phyloP scores from a whole-genome alignment of 2,329 filamentous ascomycete genomes.

The Pseudofabraea citricarpa region DNA sequence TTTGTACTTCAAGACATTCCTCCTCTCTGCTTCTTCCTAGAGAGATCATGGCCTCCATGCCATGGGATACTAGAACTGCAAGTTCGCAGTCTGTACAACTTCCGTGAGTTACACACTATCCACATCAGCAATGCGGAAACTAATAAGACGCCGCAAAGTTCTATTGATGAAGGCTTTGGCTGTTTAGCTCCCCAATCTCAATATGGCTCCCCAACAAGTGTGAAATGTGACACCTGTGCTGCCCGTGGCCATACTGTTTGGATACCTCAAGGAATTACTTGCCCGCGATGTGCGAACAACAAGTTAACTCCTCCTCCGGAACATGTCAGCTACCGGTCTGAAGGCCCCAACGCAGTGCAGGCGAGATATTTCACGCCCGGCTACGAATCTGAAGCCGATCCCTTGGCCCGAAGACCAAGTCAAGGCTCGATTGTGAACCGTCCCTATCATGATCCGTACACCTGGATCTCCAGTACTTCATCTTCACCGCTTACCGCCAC shows the following conservation, averaged over 20 bases:
- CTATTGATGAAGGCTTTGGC: slow-evolving; percentile 1
- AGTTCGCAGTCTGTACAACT: not conserved
- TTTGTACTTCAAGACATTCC: not conserved
- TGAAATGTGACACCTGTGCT: slow-evolving; percentile 2
- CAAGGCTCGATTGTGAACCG: not conserved
- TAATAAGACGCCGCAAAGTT: too few species aligned
- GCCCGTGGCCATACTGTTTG: slow-evolving; percentile 1
- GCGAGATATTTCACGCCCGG: not conserved
- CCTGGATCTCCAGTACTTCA: not conserved
- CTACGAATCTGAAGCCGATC: not conserved
- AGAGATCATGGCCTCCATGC: not conserved
- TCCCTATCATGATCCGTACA: not conserved
- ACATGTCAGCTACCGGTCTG: not conserved
- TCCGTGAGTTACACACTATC: not conserved
- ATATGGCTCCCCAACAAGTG: not conserved
- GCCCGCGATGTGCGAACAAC: slow-evolving; percentile 1
- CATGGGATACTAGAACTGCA: not conserved
- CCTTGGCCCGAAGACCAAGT: not conserved
- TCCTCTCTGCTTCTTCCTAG: not conserved
- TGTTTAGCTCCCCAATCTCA: not conserved
- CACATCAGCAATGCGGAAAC: too few species aligned
- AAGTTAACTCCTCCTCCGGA: slow-evolving; percentile 1
- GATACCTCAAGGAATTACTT: not conserved
- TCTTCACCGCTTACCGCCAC: not conserved
- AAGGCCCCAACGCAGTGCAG: not conserved